Conservation (phyloP, 179 eudicot species). For the Actinidia chinensis region DNA sequence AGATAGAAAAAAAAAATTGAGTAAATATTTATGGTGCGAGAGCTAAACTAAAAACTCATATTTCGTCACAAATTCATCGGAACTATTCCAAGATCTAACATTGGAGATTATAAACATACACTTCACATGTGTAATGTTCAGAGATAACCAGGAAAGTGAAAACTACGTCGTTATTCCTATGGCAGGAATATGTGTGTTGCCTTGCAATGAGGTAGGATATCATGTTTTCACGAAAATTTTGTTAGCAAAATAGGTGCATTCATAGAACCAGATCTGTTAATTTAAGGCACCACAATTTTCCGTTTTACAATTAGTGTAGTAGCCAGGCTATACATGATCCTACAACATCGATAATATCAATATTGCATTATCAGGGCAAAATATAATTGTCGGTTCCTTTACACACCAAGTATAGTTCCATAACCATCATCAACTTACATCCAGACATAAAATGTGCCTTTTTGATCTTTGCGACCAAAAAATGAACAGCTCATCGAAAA, state of each 20-base stretch:
- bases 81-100: not conserved
- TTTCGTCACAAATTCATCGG: not conserved
- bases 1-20: slow-evolving; percentile 11
- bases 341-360: not conserved
- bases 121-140: not conserved
- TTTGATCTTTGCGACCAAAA: slow-evolving; percentile 67
- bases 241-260: too few relatives aligned
- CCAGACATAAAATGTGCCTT: slow-evolving; percentile 76
- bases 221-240: not conserved
- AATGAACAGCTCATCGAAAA: slow-evolving; percentile 21
- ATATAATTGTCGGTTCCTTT: slow-evolving; percentile 20
- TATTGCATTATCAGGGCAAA: slow-evolving; percentile 1
- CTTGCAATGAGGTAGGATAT: not conserved
- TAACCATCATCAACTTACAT: slow-evolving; percentile 94
- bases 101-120: not conserved
- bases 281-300: not conserved
- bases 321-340: slow-evolving; percentile 10
- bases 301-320: not conserved
- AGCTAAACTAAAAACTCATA: not conserved
- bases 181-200: not conserved
- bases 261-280: too few relatives aligned
- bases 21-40: not conserved
- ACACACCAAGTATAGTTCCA: slow-evolving; percentile 93
- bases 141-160: not conserved
- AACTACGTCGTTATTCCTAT: not conserved